phyloP scores from a whole-genome alignment of 305 asterid species.

The Solanum hybrid region DNA sequence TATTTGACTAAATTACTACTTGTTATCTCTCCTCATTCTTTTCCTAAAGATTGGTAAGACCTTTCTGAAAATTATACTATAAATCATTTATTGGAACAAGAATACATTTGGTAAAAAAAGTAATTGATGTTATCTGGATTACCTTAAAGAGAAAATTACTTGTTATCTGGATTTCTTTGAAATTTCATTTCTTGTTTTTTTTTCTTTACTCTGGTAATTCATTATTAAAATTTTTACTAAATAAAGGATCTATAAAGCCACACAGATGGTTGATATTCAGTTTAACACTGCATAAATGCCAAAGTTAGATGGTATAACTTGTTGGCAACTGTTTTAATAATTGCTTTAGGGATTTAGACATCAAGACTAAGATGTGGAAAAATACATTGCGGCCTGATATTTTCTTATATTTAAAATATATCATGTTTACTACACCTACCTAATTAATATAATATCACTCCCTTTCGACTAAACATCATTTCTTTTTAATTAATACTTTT shows the following conservation, averaged over 20 bases:
- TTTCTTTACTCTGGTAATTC: not conserved
- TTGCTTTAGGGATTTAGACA: not conserved
- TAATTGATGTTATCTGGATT: not conserved
- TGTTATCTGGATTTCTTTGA: not conserved
- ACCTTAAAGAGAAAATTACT: not conserved
- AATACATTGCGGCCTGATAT: not conserved
- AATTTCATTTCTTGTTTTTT: no score
- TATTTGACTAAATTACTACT: not conserved
- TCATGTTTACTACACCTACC: slow-evolving; percentile 21
- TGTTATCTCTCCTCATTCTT: not conserved
- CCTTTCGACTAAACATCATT: not conserved
- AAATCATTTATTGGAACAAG: not conserved
- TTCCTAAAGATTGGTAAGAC: not conserved
- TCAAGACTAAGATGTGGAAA: not conserved
- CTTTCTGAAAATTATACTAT: not conserved
- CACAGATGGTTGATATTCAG: not conserved
- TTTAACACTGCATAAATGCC: not conserved
- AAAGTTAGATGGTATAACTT: not conserved
- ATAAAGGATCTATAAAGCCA: not conserved
- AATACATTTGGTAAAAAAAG: not conserved
- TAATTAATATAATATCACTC: slow-evolving; percentile 1
- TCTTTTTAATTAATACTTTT: not conserved
- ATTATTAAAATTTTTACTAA: not conserved
- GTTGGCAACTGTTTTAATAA: not conserved
- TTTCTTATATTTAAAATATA: not conserved